These are phyloP conservation scores for Saccharomycopsis schoenii DNA, from an alignment of 805 yeast genomes.

Conservation along the genomic window DNA sequence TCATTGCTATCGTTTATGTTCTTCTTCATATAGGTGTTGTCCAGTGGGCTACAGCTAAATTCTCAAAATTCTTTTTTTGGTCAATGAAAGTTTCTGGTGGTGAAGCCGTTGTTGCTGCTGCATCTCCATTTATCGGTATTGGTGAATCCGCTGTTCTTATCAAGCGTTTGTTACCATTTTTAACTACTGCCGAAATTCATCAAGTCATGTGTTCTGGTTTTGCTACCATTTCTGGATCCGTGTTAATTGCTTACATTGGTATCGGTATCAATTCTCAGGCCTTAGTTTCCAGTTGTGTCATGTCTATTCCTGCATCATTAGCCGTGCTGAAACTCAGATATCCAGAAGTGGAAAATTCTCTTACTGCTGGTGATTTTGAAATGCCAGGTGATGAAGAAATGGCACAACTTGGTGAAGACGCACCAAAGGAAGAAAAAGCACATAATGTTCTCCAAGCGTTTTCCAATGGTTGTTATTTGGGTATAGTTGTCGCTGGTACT, in stretches of 20 bases:
- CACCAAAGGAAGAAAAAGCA: slow-evolving; percentile 26
- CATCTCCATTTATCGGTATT: slow-evolving; percentile 56
- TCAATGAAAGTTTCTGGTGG: slow-evolving; percentile 50
- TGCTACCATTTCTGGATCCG: slow-evolving; percentile 56
- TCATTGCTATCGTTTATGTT: slow-evolving; percentile 52
- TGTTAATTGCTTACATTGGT: slow-evolving; percentile 51
- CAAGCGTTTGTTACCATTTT: slow-evolving; percentile 47
- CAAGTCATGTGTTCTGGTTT: slow-evolving; percentile 56
- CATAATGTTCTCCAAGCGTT: slow-evolving; percentile 48
- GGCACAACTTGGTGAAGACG: slow-evolving; percentile 19
- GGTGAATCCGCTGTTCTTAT: slow-evolving; percentile 57
- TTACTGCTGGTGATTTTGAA: slow-evolving; percentile 39
- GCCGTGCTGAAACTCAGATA: slow-evolving; percentile 50
- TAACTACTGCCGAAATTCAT: slow-evolving; percentile 52
- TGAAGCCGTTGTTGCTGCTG: slow-evolving; percentile 57
- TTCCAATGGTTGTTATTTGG: slow-evolving; percentile 48
- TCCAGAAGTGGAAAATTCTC: slow-evolving; percentile 49
- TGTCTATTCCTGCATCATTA: slow-evolving; percentile 58
- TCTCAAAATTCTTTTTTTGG: slow-evolving; percentile 52
- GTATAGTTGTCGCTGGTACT: slow-evolving; percentile 45
- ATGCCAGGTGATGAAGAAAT: slow-evolving; percentile 33
- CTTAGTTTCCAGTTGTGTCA: slow-evolving; percentile 54
- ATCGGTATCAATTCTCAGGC: slow-evolving; percentile 55
- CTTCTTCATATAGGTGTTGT: slow-evolving; percentile 49
- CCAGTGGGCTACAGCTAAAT: slow-evolving; percentile 51